phyloP scores from a whole-genome alignment of 179 eudicot species.

The Nepenthes alata region DNA sequence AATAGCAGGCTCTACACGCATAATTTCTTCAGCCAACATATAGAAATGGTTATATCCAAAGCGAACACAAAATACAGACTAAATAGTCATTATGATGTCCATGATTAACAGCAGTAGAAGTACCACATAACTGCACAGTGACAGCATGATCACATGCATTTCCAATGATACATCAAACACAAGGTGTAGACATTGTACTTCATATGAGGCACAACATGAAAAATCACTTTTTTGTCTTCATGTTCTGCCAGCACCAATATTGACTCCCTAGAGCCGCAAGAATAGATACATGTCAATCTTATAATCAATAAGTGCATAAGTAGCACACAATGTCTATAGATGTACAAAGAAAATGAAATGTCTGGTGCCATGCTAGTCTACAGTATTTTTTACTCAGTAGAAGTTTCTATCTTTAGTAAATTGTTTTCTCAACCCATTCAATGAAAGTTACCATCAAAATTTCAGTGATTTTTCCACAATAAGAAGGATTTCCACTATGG shows the following conservation, averaged over 20 bases:
- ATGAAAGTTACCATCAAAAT: neutral
- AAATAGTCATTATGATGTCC: neutral
- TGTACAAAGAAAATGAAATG: no score
- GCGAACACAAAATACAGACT: neutral
- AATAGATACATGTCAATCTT: neutral
- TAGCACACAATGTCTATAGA: neutral
- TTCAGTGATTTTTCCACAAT: neutral
- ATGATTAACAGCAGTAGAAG: no score
- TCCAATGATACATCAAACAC: neutral
- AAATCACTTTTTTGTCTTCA: conserved; percentile 66
- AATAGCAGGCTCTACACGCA: no score
- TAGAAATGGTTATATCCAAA: neutral
- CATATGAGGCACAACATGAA: neutral
- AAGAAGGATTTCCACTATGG: no score
- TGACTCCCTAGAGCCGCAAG: conserved; percentile 84
- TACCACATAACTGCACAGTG: no score
- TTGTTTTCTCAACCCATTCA: neutral
- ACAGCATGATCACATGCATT: no score
- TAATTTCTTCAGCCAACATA: no score
- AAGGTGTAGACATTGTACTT: neutral
- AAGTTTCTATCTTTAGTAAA: neutral
- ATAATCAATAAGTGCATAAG: conserved; percentile 6
- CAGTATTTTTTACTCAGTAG: neutral
- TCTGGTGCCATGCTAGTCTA: no score
- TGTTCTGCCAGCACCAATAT: conserved; percentile 70